Evolutionary conservation across 177 flowering plant genomes (phyloP), one percentile per base, ranked within the genome.

Genomic region (Vitis hybrid): DNA sequence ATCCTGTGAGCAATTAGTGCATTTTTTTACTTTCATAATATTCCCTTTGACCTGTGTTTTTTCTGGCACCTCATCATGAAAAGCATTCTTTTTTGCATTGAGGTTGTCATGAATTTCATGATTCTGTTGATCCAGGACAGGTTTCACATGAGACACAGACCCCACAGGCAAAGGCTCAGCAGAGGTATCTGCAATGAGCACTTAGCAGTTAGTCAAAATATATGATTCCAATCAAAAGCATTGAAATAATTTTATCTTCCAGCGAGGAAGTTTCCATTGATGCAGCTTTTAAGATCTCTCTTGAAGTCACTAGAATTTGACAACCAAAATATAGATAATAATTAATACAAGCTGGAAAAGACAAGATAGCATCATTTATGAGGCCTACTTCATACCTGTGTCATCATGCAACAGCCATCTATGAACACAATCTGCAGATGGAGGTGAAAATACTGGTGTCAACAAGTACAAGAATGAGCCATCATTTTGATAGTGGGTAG

Each of bases 361-460:
- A 17, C 26, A 23, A 32, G 7, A 60, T 48, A 63, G n/a, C 21
- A 34, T n/a, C 15, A 64, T 66, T 12, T 26, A 15, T 52, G 59
- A 15, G 65, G 18, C 60, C 15, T 52, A 68, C 62, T 13, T 55
- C n/a, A 52, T 78, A 87, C 91, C 89, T 80, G 72, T 60, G 5
- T 57, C 75, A 75, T 66, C 74, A 69, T 61, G 64, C 62, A 66
- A 67, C 57, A 92, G 72, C 98, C 98, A 93, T 62, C 67, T 70
- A 19, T 34, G 2, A 59, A 96, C 93, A 72, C 61, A 76, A 61
- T 84, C 90, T 17, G 69, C 76, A 52, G 94, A 80, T 69, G 99
- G 99, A 6, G 99, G 98, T 63, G 89, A 72, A 57, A 69, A 45
- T 50, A 71, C 82, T 75, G 97, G 89, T 45, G 97, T 89, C 78